A percentile compares a stretch with the other conserved stretches of the same genome.
Evolutionary conservation across 2,329 filamentous ascomycete species (phyloP).

Genomic region (Apiospora aurea): DNA sequence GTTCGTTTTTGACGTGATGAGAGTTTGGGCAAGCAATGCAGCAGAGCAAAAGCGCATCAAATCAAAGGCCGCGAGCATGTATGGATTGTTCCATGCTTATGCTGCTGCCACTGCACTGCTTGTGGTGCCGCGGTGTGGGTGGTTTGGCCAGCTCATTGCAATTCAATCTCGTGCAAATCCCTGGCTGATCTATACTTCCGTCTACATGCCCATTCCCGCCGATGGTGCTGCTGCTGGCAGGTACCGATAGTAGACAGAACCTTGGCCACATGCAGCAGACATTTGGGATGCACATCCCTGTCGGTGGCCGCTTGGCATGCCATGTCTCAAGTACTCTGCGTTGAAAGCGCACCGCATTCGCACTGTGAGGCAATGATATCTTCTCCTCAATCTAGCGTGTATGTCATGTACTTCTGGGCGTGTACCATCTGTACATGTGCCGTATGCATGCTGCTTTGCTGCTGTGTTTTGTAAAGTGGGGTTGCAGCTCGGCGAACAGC

Average conservation of each 20-base stretch:
- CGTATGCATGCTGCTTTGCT: slow-evolving; percentile 7
- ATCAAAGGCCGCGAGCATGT: not conserved
- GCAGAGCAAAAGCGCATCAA: not conserved
- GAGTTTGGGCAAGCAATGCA: not conserved
- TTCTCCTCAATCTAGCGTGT: slow-evolving; percentile 6
- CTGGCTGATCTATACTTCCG: slow-evolving; percentile 22
- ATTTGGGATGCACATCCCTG: slow-evolving; percentile 14
- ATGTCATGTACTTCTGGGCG: not conserved
- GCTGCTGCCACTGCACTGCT: not conserved
- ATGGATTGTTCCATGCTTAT: slow-evolving; percentile 20
- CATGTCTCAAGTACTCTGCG: slow-evolving; percentile 18
- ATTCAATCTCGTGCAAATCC: slow-evolving; percentile 20
- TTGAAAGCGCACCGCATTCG: not conserved
- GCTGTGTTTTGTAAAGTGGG: slow-evolving; percentile 10
- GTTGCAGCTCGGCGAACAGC: slow-evolving; percentile 14
- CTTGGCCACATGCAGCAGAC: slow-evolving; percentile 21
- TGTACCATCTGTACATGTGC: slow-evolving; percentile 13
- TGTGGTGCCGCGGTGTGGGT: slow-evolving; percentile 17
- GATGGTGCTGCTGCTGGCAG: not conserved
- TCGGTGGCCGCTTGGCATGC: slow-evolving; percentile 8
- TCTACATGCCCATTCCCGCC: slow-evolving; percentile 10
- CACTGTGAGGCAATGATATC: slow-evolving; percentile 12
- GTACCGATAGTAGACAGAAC: slow-evolving; percentile 16
- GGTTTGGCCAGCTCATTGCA: slow-evolving; percentile 18
- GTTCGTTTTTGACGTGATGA: not conserved